Conservation (phyloP, 306 rosid genomes). For the Quercus cerris region DNA sequence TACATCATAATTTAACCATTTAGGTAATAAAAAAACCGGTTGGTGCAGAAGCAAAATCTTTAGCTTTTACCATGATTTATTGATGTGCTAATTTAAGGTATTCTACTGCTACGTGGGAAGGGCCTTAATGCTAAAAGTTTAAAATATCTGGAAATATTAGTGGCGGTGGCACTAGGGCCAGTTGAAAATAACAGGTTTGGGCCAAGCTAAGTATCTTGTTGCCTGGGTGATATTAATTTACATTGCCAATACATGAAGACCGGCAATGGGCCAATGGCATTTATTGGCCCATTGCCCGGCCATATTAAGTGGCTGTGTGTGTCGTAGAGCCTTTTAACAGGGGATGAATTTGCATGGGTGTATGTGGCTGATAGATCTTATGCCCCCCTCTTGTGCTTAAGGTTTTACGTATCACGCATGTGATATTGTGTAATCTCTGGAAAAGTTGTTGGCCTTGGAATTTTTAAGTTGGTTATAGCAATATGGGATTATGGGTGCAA, state of each 20-base stretch:
- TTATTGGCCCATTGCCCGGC: no score
- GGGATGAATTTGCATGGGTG: no score
- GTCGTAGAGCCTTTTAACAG: no score
- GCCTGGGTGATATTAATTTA: no score
- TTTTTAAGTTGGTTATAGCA: neutral
- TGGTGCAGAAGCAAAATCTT: neutral
- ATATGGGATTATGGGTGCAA: neutral
- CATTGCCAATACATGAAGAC: no score
- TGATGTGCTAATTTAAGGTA: neutral
- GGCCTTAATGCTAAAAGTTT: neutral
- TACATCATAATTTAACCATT: constrained; percentile 3
- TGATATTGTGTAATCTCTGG: no score
- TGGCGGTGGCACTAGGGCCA: neutral
- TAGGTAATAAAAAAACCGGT: neutral
- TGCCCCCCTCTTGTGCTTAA: no score
- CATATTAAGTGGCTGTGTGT: no score
- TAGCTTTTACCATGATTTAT: neutral
- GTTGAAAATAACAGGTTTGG: neutral
- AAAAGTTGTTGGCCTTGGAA: no score
- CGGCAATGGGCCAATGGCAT: no score
- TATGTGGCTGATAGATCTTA: no score
- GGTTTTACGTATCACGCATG: no score
- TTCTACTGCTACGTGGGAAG: neutral
- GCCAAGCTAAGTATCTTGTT: neutral
- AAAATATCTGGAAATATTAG: neutral